Evolutionary conservation across 2,329 filamentous ascomycete genomes (phyloP).

Genomic region (Botryotinia narcissicola): DNA sequence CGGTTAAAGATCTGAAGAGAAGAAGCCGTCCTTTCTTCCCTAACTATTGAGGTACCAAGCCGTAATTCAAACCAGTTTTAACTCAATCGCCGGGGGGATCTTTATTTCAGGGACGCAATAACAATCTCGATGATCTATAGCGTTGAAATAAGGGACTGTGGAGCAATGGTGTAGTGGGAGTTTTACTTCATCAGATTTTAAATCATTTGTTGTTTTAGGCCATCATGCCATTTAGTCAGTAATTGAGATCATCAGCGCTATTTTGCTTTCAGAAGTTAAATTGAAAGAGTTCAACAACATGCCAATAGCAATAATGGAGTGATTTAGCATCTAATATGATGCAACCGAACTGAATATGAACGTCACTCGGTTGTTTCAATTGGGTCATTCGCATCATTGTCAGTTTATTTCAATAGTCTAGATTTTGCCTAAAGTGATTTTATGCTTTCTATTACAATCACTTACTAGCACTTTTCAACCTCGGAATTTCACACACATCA

Average conservation of each 20-base stretch:
- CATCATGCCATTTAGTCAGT: not conserved
- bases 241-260: not conserved
- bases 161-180: not conserved
- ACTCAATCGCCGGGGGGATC: not conserved
- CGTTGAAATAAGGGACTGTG: not conserved
- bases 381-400: not conserved
- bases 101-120: not conserved
- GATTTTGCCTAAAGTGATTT: not conserved
- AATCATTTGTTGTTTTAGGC: not conserved
- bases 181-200: not conserved
- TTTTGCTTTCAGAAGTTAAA: not conserved
- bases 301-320: not conserved
- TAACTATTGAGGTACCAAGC: not conserved
- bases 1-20: not conserved
- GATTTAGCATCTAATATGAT: not conserved
- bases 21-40: not conserved
- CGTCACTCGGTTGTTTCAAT: not conserved
- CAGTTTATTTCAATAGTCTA: not conserved
- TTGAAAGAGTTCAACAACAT: too few species aligned
- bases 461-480: not conserved
- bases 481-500: not conserved
- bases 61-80: not conserved
- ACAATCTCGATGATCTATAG: not conserved
- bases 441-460: not conserved
- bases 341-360: not conserved